Conservation (phyloP, 768 basidiomycete genomes). For the Boletellus emodensis region DNA sequence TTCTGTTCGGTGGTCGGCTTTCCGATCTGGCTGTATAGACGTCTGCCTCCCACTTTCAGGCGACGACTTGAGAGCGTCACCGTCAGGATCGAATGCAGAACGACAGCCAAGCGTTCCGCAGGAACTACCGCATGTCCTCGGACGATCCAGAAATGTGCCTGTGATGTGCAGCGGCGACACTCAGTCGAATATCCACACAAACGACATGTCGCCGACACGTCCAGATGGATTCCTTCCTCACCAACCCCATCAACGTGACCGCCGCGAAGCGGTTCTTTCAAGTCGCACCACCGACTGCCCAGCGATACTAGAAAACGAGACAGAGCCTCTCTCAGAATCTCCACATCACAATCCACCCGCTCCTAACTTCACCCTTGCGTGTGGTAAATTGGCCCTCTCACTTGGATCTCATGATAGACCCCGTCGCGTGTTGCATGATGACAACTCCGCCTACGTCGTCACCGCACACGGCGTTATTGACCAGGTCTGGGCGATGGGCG, state of each 20-base stretch:
- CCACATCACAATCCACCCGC: neutral
- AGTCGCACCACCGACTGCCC: neutral
- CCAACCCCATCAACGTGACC: neutral
- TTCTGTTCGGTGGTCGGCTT: conserved; percentile 18
- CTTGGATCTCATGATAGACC: conserved; percentile 36
- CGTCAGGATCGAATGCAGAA: neutral
- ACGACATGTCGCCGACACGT: neutral
- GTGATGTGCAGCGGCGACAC: neutral
- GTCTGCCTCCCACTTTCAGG: conserved; percentile 8
- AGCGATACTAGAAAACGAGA: neutral
- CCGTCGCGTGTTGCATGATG: conserved; percentile 34
- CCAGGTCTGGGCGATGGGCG: conserved; percentile 16
- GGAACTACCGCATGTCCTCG: neutral
- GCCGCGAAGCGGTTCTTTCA: neutral
- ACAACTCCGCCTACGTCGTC: conserved; percentile 24
- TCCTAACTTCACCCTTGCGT: neutral
- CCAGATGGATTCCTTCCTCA: neutral
- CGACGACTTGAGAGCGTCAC: neutral
- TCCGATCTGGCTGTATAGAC: conserved; percentile 25
- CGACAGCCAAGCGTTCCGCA: neutral
- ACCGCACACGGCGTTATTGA: conserved; percentile 41
- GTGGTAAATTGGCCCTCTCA: conserved; percentile 10
- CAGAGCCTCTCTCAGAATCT: neutral
- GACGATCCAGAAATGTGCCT: neutral
- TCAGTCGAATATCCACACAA: neutral